A percentile compares a stretch with the other conserved stretches of the same genome.
Evolutionary conservation across 306 rosid genomes (phyloP).

Genomic region (Ammopiptanthus mongolicus): DNA sequence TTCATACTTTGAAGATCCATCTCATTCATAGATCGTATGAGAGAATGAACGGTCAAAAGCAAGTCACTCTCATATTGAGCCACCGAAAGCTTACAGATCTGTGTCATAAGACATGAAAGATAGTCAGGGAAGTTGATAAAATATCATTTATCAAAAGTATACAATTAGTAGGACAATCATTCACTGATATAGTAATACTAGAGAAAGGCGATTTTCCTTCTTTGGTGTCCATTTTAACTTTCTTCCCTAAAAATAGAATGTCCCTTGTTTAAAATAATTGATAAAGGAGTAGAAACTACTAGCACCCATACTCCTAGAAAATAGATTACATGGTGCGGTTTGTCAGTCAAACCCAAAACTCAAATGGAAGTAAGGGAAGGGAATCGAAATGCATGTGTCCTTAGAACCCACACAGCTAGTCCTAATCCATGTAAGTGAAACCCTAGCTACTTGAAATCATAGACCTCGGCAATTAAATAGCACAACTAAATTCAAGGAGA

Average conservation of each 20-base stretch:
- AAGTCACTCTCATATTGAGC: slow-evolving; percentile 67
- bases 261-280: background rate
- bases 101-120: slow-evolving; percentile 22
- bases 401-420: background rate
- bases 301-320: background rate
- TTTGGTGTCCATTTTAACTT: background rate
- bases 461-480: background rate
- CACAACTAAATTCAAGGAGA: background rate
- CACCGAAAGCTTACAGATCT: slow-evolving; percentile 63
- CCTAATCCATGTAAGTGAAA: background rate
- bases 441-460: background rate
- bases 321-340: background rate
- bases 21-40: slow-evolving; percentile 58
- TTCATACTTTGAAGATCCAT: slow-evolving; percentile 44
- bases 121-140: background rate
- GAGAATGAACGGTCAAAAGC: slow-evolving; percentile 68
- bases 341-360: slow-evolving; percentile 2
- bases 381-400: background rate
- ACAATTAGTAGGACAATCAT: background rate
- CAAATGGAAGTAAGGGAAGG: background rate
- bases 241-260: background rate
- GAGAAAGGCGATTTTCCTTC: background rate
- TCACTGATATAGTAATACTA: background rate
- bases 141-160: background rate
- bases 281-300: background rate